A percentile compares a stretch with the other conserved stretches of the same genome.
Evolutionary conservation across 495 filamentous ascomycete species (phyloP).

Genomic region (Aspergillus bertholletiae): DNA sequence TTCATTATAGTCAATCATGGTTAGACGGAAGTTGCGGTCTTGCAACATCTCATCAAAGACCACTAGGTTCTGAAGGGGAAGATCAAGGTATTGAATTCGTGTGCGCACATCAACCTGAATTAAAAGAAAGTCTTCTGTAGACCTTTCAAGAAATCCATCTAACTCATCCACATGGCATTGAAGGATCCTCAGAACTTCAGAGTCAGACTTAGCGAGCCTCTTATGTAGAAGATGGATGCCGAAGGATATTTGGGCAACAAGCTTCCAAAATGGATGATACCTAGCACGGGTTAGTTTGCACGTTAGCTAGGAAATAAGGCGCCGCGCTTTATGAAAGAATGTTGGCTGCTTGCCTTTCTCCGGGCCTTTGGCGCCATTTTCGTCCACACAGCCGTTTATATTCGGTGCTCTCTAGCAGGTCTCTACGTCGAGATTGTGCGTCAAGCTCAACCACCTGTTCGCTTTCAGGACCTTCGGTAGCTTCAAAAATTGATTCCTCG

Average conservation of each 20-base stretch:
- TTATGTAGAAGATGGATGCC: constrained; percentile 87
- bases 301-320: background rate
- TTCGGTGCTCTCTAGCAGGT: constrained; percentile 63
- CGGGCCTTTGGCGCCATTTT: constrained; percentile 68
- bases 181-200: constrained; percentile 82
- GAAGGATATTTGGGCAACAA: constrained; percentile 89
- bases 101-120: constrained; percentile 72
- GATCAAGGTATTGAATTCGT: constrained; percentile 69
- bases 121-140: constrained; percentile 80
- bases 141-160: constrained; percentile 82
- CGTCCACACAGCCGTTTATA: constrained; percentile 63
- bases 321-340: background rate
- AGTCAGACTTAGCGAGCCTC: constrained; percentile 80
- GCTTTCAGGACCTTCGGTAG: constrained; percentile 43
- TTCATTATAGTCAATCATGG: constrained; percentile 83
- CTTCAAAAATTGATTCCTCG: constrained; percentile 84
- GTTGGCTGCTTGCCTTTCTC: constrained; percentile 40
- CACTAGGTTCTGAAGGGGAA: constrained; percentile 79
- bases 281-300: constrained; percentile 17
- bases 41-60: constrained; percentile 88
- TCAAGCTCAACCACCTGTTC: constrained; percentile 55
- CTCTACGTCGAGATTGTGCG: constrained; percentile 62
- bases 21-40: constrained; percentile 72
- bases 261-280: constrained; percentile 84
- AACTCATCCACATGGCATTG: constrained; percentile 91